A percentile compares a stretch with the other conserved stretches of the same genome.
These are phyloP conservation scores for Penicillium diatomitis DNA, from an alignment of 495 filamentous ascomycete genomes.

Conservation along the genomic window DNA sequence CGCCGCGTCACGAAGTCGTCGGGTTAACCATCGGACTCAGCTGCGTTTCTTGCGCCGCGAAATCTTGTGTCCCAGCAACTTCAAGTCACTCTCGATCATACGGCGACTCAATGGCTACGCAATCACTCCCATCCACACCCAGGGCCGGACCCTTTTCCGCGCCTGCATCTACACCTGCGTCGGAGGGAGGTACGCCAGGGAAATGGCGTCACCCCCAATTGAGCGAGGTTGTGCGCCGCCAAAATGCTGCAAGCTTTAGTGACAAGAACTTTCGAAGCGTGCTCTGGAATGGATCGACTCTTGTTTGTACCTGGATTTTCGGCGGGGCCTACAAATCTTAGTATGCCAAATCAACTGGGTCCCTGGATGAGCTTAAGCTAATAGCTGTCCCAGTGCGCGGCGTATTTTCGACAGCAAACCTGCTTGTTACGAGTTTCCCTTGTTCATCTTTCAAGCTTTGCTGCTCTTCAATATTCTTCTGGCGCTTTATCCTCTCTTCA, in stretches of 20 bases:
- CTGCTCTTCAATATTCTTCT: constrained; percentile 56
- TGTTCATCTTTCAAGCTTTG: constrained; percentile 46
- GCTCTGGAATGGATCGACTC: constrained; percentile 49
- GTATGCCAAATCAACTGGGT: constrained; percentile 16
- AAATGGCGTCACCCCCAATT: constrained; percentile 83
- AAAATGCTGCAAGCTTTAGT: constrained; percentile 62
- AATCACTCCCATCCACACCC: constrained; percentile 48
- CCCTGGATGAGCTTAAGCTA: neutral
- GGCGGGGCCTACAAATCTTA: constrained; percentile 26
- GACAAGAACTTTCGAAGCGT: constrained; percentile 59
- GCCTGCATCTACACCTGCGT: constrained; percentile 31
- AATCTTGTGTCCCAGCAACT: too few relatives aligned
- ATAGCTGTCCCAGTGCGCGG: constrained; percentile 13
- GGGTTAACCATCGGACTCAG: too few relatives aligned
- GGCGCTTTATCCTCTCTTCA: constrained; percentile 60
- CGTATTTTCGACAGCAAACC: constrained; percentile 14
- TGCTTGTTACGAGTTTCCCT: constrained; percentile 25
- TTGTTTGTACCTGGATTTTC: constrained; percentile 40
- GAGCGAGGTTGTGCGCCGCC: constrained; percentile 66
- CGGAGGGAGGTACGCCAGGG: constrained; percentile 53
- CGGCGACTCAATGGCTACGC: constrained; percentile 25
- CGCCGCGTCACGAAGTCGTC: too few relatives aligned
- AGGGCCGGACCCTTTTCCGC: constrained; percentile 37
- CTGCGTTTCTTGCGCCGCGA: too few relatives aligned
- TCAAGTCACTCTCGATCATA: too few relatives aligned